Base-by-base conservation (phyloP, 352 stramenopile genomes). In the Chloridella minuta region DNA sequence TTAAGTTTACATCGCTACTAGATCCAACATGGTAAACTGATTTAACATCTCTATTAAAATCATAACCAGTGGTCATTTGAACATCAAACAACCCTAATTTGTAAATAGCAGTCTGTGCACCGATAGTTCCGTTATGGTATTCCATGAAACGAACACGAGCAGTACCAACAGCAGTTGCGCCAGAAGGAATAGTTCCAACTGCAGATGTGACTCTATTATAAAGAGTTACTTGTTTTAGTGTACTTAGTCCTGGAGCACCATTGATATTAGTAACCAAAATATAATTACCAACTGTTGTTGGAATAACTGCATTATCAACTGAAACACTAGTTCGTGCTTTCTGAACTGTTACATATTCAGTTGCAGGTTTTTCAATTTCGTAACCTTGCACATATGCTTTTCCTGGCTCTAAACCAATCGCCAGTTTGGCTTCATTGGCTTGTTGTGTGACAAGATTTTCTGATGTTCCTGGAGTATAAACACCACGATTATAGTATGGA, bases 301-400 rank as follows among this genome's bases (percentile, higher is more conserved):
- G n/a, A 3, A 83, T 22, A 24, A 24, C n/a, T 4, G 2, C 51
- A 83, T 83, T 83, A 10, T 83, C 23, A 4, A 25, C 23, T 25
- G n/a, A 83, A 25, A 25, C 2, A 83, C 2, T 4, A 24, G 0
- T 4, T 24, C 51, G 0, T 4, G 51, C 51, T 4, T 83, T 83
- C 1, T 83, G 0, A 10, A 83, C 51, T 4, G n/a, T 24, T 4
- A 83, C n/a, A 83, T 83, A 83, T 25, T 25, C 23, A 10, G 51
- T 83, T 1, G n/a, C 51, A 25, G n/a, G n/a, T 83, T 25, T 83
- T 83, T 83, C 51, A 83, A 83, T 83, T 25, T 22, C n/a, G 4
- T 83, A 83, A 83, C 51, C 51, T 25, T 83, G 23, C 23, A 83
- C 51, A 83, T 83, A 83, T 25, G 51, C 51, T 83, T 83, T 83